Percentiles rank a stretch among this genome's conserved stretches.
These are phyloP conservation scores for Parmelia sp. DNA, from an alignment of 495 filamentous ascomycete species.

Conservation along the genomic window DNA sequence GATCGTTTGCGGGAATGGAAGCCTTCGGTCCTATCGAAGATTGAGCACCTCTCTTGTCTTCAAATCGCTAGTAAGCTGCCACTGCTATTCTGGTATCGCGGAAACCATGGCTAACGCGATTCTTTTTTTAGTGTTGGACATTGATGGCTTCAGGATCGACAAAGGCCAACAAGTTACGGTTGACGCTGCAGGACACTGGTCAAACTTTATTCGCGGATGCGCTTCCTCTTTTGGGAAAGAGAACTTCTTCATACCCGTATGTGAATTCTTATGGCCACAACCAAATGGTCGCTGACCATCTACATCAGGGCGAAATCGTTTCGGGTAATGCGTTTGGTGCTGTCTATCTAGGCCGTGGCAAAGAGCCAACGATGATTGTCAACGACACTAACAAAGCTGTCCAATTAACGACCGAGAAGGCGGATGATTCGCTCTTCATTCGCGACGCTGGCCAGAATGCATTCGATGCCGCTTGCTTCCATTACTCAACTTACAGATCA, in stretches of 20 bases:
- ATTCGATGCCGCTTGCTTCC: constrained; percentile 42
- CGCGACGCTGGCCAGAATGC: constrained; percentile 33
- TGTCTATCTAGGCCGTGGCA: constrained; percentile 36
- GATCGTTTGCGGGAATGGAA: constrained; percentile 39
- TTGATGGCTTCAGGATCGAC: constrained; percentile 46
- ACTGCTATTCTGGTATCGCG: background rate
- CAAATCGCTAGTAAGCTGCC: constrained; percentile 25
- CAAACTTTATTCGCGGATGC: constrained; percentile 38
- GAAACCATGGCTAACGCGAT: background rate
- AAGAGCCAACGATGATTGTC: constrained; percentile 29
- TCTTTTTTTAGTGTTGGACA: constrained; percentile 36
- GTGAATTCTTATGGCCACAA: background rate
- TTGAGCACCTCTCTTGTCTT: constrained; percentile 36
- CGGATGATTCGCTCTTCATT: constrained; percentile 28
- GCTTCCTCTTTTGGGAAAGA: constrained; percentile 38
- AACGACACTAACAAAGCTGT: constrained; percentile 29
- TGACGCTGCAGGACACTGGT: constrained; percentile 41
- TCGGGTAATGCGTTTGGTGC: constrained; percentile 34
- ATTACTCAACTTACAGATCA: constrained; percentile 45
- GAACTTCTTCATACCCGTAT: constrained; percentile 41
- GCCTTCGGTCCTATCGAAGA: constrained; percentile 33
- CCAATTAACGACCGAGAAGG: constrained; percentile 26
- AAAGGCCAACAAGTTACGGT: constrained; percentile 44
- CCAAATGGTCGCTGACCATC: background rate
- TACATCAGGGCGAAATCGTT: constrained; percentile 37